Evolutionary conservation across 2,329 filamentous ascomycete genomes (phyloP).

Genomic region (Neofusicoccum sp.): DNA sequence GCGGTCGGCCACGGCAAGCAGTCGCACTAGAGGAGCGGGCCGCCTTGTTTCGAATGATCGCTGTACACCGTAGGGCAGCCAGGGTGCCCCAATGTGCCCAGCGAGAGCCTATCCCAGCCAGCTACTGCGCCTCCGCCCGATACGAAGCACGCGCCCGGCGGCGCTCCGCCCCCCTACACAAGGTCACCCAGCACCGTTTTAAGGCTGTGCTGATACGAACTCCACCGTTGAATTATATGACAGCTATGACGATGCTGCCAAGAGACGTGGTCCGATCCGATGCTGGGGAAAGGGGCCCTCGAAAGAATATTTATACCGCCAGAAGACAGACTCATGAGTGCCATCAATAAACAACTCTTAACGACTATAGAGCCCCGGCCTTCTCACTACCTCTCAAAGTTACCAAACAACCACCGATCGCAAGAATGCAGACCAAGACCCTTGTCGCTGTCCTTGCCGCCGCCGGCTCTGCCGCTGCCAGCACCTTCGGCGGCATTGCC

Average conservation of each 20-base stretch:
- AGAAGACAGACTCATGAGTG: neutral
- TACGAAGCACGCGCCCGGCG: neutral
- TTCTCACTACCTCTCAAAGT: conserved; percentile 11
- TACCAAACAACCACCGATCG: no score
- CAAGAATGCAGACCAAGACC: conserved; percentile 33
- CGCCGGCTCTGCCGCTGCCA: conserved; percentile 28
- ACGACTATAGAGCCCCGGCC: neutral
- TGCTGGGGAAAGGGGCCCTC: neutral
- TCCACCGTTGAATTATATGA: neutral
- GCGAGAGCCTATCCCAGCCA: no score
- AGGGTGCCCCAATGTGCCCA: no score
- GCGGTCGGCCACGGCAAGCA: neutral
- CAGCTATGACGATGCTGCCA: conserved; percentile 5
- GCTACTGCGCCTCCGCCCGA: no score
- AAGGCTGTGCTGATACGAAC: neutral
- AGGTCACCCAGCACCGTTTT: neutral
- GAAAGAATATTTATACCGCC: neutral
- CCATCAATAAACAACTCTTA: conserved; percentile 9
- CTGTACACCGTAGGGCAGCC: neutral
- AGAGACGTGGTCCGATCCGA: neutral
- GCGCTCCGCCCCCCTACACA: neutral
- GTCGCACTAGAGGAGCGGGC: conserved; percentile 2
- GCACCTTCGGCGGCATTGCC: conserved; percentile 50
- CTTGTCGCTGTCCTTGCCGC: conserved; percentile 21
- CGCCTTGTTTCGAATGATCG: neutral